Percentiles rank a stretch among this genome's conserved stretches.
Conservation (phyloP, 2,329 filamentous ascomycete species). For the Aspergillus pseudonomiae region DNA sequence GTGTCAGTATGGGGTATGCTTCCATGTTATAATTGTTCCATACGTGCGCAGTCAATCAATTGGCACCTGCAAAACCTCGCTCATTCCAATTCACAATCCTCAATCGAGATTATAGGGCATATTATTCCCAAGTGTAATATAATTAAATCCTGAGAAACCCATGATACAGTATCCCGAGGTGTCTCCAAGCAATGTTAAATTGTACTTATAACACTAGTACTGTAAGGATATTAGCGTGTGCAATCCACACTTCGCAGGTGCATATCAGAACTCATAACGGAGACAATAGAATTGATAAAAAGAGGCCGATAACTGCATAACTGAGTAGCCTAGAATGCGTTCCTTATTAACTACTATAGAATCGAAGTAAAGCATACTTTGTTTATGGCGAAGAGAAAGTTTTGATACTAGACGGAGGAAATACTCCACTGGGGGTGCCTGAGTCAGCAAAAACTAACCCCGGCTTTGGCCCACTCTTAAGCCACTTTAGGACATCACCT, state of each 20-base stretch:
- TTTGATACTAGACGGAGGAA: not conserved
- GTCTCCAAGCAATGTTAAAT: too few relatives aligned
- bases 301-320: not conserved
- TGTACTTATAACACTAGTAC: too few relatives aligned
- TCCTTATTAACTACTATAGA: not conserved
- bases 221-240: too few relatives aligned
- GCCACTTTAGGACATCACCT: slow-evolving; percentile 11
- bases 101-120: not conserved
- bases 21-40: not conserved
- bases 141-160: too few relatives aligned
- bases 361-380: not conserved
- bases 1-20: not conserved
- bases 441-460: slow-evolving; percentile 22
- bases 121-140: not conserved
- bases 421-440: slow-evolving; percentile 14
- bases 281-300: not conserved
- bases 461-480: slow-evolving; percentile 10
- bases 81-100: not conserved
- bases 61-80: not conserved
- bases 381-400: not conserved
- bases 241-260: not conserved
- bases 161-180: too few relatives aligned
- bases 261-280: not conserved
- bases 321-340: not conserved
- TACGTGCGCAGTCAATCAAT: not conserved